Base-by-base conservation (phyloP, 352 stramenopile species). In the Globisporangium recalcitrans region DNA sequence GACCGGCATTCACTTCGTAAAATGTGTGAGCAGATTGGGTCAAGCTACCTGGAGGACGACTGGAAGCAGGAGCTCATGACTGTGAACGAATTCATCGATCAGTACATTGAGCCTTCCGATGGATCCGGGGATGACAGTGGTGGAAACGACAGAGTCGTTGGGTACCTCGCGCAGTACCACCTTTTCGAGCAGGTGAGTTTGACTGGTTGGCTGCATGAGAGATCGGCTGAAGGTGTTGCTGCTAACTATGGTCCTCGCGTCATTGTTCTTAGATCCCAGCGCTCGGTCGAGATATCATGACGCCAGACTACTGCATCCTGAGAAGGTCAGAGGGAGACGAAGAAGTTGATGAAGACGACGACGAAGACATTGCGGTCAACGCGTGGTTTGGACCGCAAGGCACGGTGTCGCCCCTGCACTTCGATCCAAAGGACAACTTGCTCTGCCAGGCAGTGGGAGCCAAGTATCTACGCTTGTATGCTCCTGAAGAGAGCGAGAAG, bases 351-450 rank as follows among this genome's bases (percentile, higher is more conserved):
- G 51, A 68, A 10, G 65, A 83, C 6, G 70, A 72, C 0, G 70
- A 82, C 34, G 74, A 89, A 32, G 84, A 91, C 57, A 79, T 97
- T 16, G 81, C 85, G 0, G 68, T 91, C 22, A 96, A 97, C 60
- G 82, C 85, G 26, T 97, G 90, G 88, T 93, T 97, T 38, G 90
- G 90, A 11, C 90, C 90, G 0, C 57, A 64, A 3, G 73, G 73
- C 16, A 97, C 90, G 0, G 74, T 95, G 6, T 97, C 88, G 6
- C 90, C 90, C 14, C 66, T 96, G 57, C 90, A 97, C 65, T 94
- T 90, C 54, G 90, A 97, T 46, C 87, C 82, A 9, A 92, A 92
- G 63, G 89, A 97, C 70, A 97, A 97, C 57, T 58, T 97, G 31
- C 73, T 97, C 0, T 94, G 85, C 29, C 90, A 97, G 61, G 85